phyloP scores from a whole-genome alignment of 805 yeast species.

The Candida stauntonica region DNA sequence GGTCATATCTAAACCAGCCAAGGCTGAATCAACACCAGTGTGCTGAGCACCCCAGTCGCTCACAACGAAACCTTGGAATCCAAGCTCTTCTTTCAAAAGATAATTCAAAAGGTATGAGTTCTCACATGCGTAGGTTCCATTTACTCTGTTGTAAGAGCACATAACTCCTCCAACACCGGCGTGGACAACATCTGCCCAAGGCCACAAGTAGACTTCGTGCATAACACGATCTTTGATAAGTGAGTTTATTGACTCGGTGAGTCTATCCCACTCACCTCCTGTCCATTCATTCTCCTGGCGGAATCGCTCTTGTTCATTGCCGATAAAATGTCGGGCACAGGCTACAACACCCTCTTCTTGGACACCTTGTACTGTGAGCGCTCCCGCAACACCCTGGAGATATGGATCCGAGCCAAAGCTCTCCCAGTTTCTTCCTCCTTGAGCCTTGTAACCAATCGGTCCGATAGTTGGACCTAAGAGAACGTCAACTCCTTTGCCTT shows the following conservation, averaged over 20 bases:
- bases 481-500: conserved; percentile 50
- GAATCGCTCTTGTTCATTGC: conserved; percentile 60
- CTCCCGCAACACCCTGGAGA: conserved; percentile 51
- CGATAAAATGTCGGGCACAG: conserved; percentile 51
- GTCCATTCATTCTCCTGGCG: conserved; percentile 51
- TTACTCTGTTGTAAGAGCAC: conserved; percentile 56
- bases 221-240: conserved; percentile 57
- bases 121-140: conserved; percentile 55
- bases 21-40: conserved; percentile 49
- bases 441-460: conserved; percentile 58
- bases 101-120: conserved; percentile 52
- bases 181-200: conserved; percentile 56
- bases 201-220: conserved; percentile 63
- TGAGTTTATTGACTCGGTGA: conserved; percentile 42
- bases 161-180: conserved; percentile 61
- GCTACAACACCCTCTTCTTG: conserved; percentile 58
- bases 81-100: conserved; percentile 54
- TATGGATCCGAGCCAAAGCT: conserved; percentile 61
- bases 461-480: conserved; percentile 56
- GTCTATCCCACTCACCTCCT: conserved; percentile 40
- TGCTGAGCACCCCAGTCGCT: conserved; percentile 68
- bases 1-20: conserved; percentile 60
- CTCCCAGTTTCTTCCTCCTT: conserved; percentile 65
- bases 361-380: conserved; percentile 48
- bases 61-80: conserved; percentile 65